Conservation (phyloP, 768 basidiomycete genomes). For the Mrakia frigida region DNA sequence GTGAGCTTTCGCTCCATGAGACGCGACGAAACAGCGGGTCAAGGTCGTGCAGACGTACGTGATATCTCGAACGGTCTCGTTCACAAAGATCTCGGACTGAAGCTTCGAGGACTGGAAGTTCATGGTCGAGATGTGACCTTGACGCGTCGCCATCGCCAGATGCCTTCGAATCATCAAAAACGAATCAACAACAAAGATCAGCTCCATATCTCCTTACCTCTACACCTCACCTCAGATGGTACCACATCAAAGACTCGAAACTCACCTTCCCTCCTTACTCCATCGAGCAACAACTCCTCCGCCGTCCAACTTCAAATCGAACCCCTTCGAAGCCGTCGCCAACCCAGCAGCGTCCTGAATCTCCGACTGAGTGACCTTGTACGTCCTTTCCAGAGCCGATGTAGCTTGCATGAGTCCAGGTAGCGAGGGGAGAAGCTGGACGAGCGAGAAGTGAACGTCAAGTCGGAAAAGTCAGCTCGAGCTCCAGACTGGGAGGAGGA, state of each 20-base stretch:
- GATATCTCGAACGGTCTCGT: conserved; percentile 87
- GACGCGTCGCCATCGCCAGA: conserved; percentile 73
- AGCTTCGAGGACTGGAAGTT: conserved; percentile 85
- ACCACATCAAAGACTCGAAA: conserved; percentile 23
- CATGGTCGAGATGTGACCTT: conserved; percentile 85
- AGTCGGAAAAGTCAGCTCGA: too few relatives aligned
- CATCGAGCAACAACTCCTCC: conserved; percentile 81
- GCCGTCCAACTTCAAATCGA: conserved; percentile 78
- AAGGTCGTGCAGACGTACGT: conserved; percentile 55
- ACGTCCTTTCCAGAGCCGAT: conserved; percentile 70
- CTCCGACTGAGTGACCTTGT: conserved; percentile 78
- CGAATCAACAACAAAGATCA: not conserved
- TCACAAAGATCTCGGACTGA: conserved; percentile 79
- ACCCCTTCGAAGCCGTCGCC: conserved; percentile 47
- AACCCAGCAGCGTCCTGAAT: conserved; percentile 50
- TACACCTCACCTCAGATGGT: not conserved
- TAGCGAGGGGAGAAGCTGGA: conserved; percentile 20
- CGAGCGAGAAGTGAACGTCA: not conserved
- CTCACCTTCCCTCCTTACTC: conserved; percentile 73
- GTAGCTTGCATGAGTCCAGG: conserved; percentile 28
- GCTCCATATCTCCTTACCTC: not conserved
- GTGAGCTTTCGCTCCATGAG: conserved; percentile 4
- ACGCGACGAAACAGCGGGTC: not conserved
- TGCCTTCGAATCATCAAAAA: conserved; percentile 52
- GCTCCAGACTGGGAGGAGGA: not conserved